phyloP scores from a whole-genome alignment of 805 yeast species.

The Pichia nanzhaoensis region DNA sequence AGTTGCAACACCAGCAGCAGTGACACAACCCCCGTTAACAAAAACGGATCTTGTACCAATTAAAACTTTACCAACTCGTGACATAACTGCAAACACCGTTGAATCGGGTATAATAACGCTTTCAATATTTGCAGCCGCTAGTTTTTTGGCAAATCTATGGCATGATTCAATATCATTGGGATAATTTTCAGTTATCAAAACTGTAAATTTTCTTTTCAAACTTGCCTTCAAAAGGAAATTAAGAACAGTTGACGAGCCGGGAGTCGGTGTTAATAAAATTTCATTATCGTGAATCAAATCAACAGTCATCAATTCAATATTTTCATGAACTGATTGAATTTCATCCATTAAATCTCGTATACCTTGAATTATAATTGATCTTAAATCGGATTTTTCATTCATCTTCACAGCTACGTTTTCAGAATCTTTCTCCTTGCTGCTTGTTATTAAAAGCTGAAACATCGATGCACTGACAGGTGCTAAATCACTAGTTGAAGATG shows the following conservation, averaged over 20 bases:
- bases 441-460: constrained; percentile 65
- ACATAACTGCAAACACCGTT: constrained; percentile 91
- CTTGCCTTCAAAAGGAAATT: constrained; percentile 83
- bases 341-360: constrained; percentile 91
- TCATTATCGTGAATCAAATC: constrained; percentile 94
- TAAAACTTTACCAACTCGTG: constrained; percentile 92
- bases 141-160: constrained; percentile 68
- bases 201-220: constrained; percentile 85
- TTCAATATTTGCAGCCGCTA: constrained; percentile 82
- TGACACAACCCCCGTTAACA: constrained; percentile 92
- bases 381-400: constrained; percentile 46
- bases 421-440: constrained; percentile 14
- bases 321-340: constrained; percentile 81
- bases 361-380: constrained; percentile 85
- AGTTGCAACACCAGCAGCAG: constrained; percentile 84
- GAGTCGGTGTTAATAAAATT: constrained; percentile 85
- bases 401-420: constrained; percentile 15
- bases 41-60: constrained; percentile 89
- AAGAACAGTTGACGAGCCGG: constrained; percentile 81
- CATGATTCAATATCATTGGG: constrained; percentile 82
- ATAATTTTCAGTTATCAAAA: constrained; percentile 82
- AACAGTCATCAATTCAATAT: constrained; percentile 81
- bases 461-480: constrained; percentile 68
- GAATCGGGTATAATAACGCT: constrained; percentile 90
- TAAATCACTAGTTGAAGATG: constrained; percentile 16